phyloP scores from a whole-genome alignment of 2,329 filamentous ascomycete species.

The Torrubiellomyces zombiae region DNA sequence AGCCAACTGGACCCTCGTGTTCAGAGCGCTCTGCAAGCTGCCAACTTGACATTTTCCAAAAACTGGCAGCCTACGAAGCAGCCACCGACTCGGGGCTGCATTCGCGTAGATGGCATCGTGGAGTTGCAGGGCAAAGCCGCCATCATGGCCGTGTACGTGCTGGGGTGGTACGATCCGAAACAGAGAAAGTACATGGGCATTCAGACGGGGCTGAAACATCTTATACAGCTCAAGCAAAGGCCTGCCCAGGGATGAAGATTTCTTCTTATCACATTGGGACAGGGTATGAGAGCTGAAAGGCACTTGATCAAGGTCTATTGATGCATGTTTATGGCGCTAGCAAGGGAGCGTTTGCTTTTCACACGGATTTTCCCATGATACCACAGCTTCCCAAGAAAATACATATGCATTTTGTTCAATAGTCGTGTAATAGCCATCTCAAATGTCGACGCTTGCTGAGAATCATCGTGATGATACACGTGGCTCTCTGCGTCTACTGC shows the following conservation, averaged over 20 bases:
- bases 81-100: constrained; percentile 31
- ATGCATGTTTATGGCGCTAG: too few relatives aligned
- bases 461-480: too few relatives aligned
- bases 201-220: constrained; percentile 25
- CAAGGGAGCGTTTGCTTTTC: too few relatives aligned
- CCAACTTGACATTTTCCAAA: constrained; percentile 19
- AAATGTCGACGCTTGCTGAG: too few relatives aligned
- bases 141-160: constrained; percentile 32
- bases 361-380: too few relatives aligned
- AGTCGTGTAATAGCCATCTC: too few relatives aligned
- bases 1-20: constrained; percentile 19
- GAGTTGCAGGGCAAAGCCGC: constrained; percentile 30
- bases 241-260: constrained; percentile 16
- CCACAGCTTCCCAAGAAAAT: too few relatives aligned
- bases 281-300: too few relatives aligned
- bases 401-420: too few relatives aligned
- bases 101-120: constrained; percentile 36
- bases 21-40: constrained; percentile 15
- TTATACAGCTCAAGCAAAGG: constrained; percentile 23
- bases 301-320: too few relatives aligned
- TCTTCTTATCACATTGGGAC: too few relatives aligned
- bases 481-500: too few relatives aligned
- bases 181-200: constrained; percentile 25
- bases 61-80: constrained; percentile 28
- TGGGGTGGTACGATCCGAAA: constrained; percentile 39